Percentiles rank a stretch among this genome's conserved stretches.
Conservation (phyloP, 768 basidiomycete species). For the Scleroderma citrinum region DNA sequence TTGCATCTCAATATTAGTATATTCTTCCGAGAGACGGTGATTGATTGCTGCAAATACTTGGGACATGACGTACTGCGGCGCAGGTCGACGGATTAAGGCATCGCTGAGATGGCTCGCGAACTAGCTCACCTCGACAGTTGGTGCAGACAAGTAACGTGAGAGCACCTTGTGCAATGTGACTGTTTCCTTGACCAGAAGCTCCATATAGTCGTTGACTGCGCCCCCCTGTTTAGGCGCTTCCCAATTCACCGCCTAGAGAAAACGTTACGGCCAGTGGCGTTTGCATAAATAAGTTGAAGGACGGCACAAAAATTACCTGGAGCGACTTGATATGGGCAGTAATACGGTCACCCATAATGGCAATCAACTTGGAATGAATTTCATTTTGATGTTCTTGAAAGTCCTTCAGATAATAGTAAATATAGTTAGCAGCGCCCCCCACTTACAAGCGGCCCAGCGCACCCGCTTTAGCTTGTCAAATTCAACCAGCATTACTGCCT, state of each 20-base stretch:
- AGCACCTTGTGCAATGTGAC: constrained; percentile 94
- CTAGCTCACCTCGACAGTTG: constrained; percentile 70
- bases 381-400: constrained; percentile 99
- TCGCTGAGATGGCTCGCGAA: constrained; percentile 16
- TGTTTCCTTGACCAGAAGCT: constrained; percentile 89
- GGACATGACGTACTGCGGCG: constrained; percentile 77
- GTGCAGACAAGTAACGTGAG: constrained; percentile 76
- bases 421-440: constrained; percentile 1
- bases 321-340: constrained; percentile 79
- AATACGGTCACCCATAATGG: constrained; percentile 96
- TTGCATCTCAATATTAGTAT: constrained; percentile 73
- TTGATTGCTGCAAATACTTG: constrained; percentile 94
- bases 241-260: constrained; percentile 71
- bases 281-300: constrained; percentile 1
- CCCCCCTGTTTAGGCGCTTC: constrained; percentile 51
- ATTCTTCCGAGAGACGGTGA: constrained; percentile 84
- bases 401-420: constrained; percentile 46
- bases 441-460: constrained; percentile 23
- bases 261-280: constrained; percentile 3
- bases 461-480: constrained; percentile 98
- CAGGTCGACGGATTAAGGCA: constrained; percentile 9
- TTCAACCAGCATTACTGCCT: constrained; percentile 94
- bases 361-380: constrained; percentile 94
- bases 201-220: constrained; percentile 86
- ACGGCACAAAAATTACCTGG: constrained; percentile 45